Evolutionary conservation across 345 rosid genomes (phyloP), one percentile per base, ranked within the genome.

Genomic region (Gossypium arboreum): DNA sequence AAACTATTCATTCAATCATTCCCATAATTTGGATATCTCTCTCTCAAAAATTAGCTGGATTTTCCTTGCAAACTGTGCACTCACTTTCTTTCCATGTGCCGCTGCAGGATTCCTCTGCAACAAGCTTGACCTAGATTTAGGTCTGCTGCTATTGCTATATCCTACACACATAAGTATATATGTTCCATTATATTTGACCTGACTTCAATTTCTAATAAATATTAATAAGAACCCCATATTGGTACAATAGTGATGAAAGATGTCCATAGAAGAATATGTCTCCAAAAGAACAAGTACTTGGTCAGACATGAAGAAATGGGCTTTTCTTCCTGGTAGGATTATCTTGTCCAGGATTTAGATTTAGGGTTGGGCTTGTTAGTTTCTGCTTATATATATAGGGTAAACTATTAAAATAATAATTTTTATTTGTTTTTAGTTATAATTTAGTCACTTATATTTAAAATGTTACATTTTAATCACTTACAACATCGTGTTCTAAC

Each of bases 11-110:
- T 20, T 22, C 55, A 22, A 47, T 67, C 18, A 67, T 18, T 68
- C 71, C 71, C 55, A 45, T 18, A 34, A 34, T 34, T 34, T 18
- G 18, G 20, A 20, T 17, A 7, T 45, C 55, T 67, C 54, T 45
- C 39, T 66, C 56, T 5, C 41, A 34, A 68, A 68, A 48, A 24
- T 24, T 68, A 68, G 57, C 72, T 68, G 72, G 72, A 48, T 16
- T 34, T 69, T 52, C 25, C 24, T 51, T 51, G 71, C 22, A 22
- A 45, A 12, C 1, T 22, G 34, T 47, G 56, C 24, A 51, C 22
- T 24, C 20, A 20, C 12, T 50, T 50, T 15, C 58, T 24, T 25
- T 16, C 59, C 59, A 69, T 69, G 58, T 69, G 59, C 58, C 24
- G 34, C 27, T 27, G 59, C 60, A 29, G 73, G 45, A 17, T 69